These are phyloP conservation scores for Alternaria sp. DNA, from an alignment of 2,329 filamentous ascomycete species.

Conservation along the genomic window DNA sequence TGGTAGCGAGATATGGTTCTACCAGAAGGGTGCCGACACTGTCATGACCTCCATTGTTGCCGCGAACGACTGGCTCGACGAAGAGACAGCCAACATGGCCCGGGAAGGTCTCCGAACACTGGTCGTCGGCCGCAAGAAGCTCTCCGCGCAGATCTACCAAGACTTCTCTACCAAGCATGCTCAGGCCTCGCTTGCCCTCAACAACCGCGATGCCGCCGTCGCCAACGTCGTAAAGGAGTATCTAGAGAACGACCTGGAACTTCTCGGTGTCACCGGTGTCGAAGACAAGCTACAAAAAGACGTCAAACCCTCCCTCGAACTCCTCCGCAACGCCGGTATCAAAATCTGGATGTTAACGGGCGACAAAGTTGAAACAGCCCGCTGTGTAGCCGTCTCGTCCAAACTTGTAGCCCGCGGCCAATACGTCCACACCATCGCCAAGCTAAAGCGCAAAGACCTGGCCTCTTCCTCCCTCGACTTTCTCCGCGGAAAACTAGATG, in stretches of 20 bases:
- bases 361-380: constrained; percentile 96
- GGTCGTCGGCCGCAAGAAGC: constrained; percentile 88
- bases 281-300: constrained; percentile 96
- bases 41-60: constrained; percentile 97
- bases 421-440: constrained; percentile 91
- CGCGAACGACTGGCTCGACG: constrained; percentile 97
- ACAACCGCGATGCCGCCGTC: constrained; percentile 81
- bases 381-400: constrained; percentile 93
- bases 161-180: constrained; percentile 79
- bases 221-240: constrained; percentile 78
- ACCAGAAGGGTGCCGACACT: constrained; percentile 96
- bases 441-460: constrained; percentile 80
- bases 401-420: constrained; percentile 93
- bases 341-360: constrained; percentile 99
- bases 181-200: constrained; percentile 80
- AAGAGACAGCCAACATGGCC: constrained; percentile 99
- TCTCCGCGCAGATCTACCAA: constrained; percentile 78
- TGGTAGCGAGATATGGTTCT: constrained; percentile 92
- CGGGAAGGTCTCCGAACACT: constrained; percentile 92
- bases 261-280: constrained; percentile 95
- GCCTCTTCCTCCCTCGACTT: constrained; percentile 90
- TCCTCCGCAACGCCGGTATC: constrained; percentile 94
- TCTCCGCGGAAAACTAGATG: constrained; percentile 80
- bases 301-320: constrained; percentile 92
- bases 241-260: constrained; percentile 86